Evolutionary conservation across 2,329 filamentous ascomycete species (phyloP), one percentile per base, ranked within the genome.

Genomic region (Gliomastix tumulicola): DNA sequence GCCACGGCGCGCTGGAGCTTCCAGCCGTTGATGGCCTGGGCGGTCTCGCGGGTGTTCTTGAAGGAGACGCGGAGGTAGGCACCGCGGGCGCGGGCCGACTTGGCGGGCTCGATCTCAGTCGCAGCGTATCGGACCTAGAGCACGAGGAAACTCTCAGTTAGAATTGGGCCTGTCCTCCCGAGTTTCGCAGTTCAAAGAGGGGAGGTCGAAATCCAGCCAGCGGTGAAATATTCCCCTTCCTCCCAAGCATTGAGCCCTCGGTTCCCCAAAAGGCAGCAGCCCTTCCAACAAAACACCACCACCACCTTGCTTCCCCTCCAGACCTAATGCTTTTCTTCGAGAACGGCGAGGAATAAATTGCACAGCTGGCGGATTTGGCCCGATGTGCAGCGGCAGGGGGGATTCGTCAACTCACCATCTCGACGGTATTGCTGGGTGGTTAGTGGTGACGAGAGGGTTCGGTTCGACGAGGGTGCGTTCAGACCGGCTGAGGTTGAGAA

Each of bases 41-140:
- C 92, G 54, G 90, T 96, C 79, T 98, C 94, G 65, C 92, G 88
- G 67, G 92, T 98, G 84, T 98, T 98, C 84, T 98, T 98, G 87
- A 96, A 98, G 58, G 87, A 94, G 59, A 97, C 90, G 67, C 92
- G 88, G 60, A 98, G 86, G 80, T 97, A 98, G 68, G 89, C 88
- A 71, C 94, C 92, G 73, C 92, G 89, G 65, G 90, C 85, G 76
- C 90, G 88, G 71, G 92, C 92, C 74, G 87, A 94, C 81, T 95
- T 96, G 57, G 82, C 78, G 69, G 82, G 73, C 60, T 84, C 76
- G 66, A 94, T 90, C 67, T 88, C 79, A 63, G 82, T 86, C 66
- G 85, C 85, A 71, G 88, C 88, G 88, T 96, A 96, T 72, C 89
- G 88, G 78, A 94, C 88, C 88, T 94, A 34, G 41, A n/a, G 13